These are phyloP conservation scores for Mentha longifolia DNA, from an alignment of 257 asterid genomes.

Conservation along the genomic window DNA sequence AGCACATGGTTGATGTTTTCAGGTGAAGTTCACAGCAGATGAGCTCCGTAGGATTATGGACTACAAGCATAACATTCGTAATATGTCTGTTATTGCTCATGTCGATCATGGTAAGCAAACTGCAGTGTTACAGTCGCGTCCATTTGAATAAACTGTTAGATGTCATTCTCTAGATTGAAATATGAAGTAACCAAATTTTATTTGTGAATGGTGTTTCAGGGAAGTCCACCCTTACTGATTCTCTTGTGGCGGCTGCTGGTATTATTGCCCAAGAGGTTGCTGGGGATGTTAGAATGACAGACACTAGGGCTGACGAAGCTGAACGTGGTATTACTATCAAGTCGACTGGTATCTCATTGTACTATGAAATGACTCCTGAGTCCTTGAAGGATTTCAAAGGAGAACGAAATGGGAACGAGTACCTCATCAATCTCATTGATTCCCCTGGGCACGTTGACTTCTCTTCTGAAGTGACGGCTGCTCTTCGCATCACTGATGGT, in stretches of 20 bases:
- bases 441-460: constrained; percentile 60
- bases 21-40: constrained; percentile 69
- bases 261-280: constrained; percentile 64
- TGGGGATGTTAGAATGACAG: constrained; percentile 61
- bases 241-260: constrained; percentile 66
- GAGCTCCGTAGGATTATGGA: constrained; percentile 68
- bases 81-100: constrained; percentile 71
- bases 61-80: constrained; percentile 57
- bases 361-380: constrained; percentile 50
- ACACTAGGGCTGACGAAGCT: constrained; percentile 68
- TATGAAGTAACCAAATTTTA: neutral
- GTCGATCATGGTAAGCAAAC: constrained; percentile 58
- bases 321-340: constrained; percentile 63
- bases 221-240: constrained; percentile 58
- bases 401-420: constrained; percentile 50
- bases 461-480: constrained; percentile 57
- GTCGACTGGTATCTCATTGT: constrained; percentile 61
- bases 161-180: neutral
- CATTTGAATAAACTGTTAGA: neutral
- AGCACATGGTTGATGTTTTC: constrained; percentile 22
- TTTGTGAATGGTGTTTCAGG: constrained; percentile 38
- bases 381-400: constrained; percentile 49
- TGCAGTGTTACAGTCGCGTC: neutral
- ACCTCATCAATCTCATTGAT: constrained; percentile 57
- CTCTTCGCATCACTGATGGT: constrained; percentile 56